A percentile compares a stretch with the other conserved stretches of the same genome.
Conservation (phyloP, 768 basidiomycete species). For the Plicaturopsis crispa region DNA sequence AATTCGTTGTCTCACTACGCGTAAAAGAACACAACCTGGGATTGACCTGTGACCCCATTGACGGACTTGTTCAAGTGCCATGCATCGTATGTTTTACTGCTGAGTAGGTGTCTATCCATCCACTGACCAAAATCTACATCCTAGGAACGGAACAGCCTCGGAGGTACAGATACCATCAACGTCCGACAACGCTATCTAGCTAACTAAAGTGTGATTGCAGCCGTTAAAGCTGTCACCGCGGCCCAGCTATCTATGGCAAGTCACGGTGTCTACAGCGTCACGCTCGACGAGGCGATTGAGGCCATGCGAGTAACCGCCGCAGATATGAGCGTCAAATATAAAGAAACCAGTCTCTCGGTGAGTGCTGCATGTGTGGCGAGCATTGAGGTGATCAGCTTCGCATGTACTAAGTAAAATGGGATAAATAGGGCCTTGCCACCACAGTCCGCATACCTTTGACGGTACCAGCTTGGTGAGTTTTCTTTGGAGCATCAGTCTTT, state of each 20-base stretch:
- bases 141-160: constrained; percentile 80
- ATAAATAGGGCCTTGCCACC: too few relatives aligned
- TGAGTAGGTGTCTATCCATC: too few relatives aligned
- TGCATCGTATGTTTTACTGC: constrained; percentile 66
- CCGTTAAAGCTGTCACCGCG: constrained; percentile 89
- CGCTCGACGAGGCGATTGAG: constrained; percentile 91
- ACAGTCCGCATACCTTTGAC: too few relatives aligned
- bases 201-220: constrained; percentile 26
- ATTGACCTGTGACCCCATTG: constrained; percentile 91
- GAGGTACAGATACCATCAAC: constrained; percentile 39
- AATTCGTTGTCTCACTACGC: constrained; percentile 1
- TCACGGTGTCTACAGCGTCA: constrained; percentile 79
- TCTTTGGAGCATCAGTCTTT: too few relatives aligned
- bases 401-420: too few relatives aligned
- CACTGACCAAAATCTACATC: not conserved
- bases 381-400: too few relatives aligned
- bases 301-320: constrained; percentile 89
- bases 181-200: not conserved
- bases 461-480: too few relatives aligned
- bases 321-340: constrained; percentile 95
- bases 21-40: constrained; percentile 73
- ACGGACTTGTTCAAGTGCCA: constrained; percentile 89
- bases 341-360: constrained; percentile 90
- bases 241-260: constrained; percentile 94
- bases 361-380: too few relatives aligned